phyloP scores from a whole-genome alignment of 208 protist genomes.

The Leptomonas pyrrhocoris region DNA sequence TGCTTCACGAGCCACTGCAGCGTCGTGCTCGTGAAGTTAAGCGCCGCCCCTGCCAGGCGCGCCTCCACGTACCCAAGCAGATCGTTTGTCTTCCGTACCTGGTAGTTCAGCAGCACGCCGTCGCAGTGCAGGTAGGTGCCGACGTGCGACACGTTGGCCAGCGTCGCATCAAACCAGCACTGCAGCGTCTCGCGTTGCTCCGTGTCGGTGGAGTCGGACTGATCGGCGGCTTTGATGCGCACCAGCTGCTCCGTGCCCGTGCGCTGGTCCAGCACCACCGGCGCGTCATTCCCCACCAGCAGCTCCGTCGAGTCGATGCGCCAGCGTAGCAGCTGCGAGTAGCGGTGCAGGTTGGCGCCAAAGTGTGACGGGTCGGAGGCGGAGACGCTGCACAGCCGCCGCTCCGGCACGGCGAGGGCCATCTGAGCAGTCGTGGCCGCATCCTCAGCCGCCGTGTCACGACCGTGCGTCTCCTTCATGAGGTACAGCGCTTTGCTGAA shows the following conservation, averaged over 20 bases:
- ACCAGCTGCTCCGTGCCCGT: constrained; percentile 74
- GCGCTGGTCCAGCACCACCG: constrained; percentile 67
- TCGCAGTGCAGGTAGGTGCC: constrained; percentile 81
- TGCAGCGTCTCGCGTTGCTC: constrained; percentile 65
- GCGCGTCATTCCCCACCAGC: constrained; percentile 82
- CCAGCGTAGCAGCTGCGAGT: constrained; percentile 74
- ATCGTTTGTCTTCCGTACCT: constrained; percentile 74
- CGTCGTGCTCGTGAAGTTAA: constrained; percentile 80
- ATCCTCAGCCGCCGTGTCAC: neutral
- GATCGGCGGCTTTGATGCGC: constrained; percentile 44
- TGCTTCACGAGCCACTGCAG: constrained; percentile 76
- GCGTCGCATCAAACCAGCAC: constrained; percentile 85
- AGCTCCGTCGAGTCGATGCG: constrained; percentile 76
- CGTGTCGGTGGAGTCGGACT: constrained; percentile 17
- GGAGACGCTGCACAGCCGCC: constrained; percentile 25
- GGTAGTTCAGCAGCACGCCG: constrained; percentile 75
- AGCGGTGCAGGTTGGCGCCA: constrained; percentile 41
- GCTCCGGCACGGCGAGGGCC: constrained; percentile 19
- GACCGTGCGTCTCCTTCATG: constrained; percentile 47
- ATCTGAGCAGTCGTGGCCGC: constrained; percentile 13
- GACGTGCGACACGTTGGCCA: constrained; percentile 80
- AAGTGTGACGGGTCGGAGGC: constrained; percentile 19
- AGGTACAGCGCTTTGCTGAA: constrained; percentile 82
- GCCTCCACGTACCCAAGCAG: constrained; percentile 67
- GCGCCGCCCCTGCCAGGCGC: constrained; percentile 71